Percentiles rank a stretch among this genome's conserved stretches.
phyloP scores from a whole-genome alignment of 2,329 filamentous ascomycete genomes.

The Clarireedia paspali region DNA sequence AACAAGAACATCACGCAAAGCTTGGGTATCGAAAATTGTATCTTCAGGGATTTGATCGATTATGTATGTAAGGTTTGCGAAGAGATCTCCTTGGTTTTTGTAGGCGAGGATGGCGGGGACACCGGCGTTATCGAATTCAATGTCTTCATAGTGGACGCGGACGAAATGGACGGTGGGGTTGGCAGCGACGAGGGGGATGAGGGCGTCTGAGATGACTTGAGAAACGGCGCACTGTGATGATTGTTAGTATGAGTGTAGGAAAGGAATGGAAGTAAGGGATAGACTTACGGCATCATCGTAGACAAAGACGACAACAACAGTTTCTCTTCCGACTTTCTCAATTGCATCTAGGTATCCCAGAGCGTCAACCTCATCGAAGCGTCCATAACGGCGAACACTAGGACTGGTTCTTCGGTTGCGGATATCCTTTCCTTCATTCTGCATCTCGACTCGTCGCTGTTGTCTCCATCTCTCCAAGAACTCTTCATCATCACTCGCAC shows the following conservation, averaged over 20 bases:
- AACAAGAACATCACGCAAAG: slow-evolving; percentile 45
- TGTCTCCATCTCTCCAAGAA: slow-evolving; percentile 86
- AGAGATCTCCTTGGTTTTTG: slow-evolving; percentile 76
- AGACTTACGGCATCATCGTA: slow-evolving; percentile 72
- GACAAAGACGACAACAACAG: slow-evolving; percentile 86
- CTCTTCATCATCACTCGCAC: slow-evolving; percentile 56
- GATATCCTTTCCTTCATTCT: slow-evolving; percentile 50
- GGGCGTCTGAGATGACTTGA: slow-evolving; percentile 67
- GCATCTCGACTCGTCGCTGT: slow-evolving; percentile 68
- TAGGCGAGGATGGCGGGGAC: slow-evolving; percentile 88
- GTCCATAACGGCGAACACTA: slow-evolving; percentile 70
- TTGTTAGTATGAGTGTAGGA: slow-evolving; percentile 19
- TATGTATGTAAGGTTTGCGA: slow-evolving; percentile 82
- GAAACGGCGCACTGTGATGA: slow-evolving; percentile 65
- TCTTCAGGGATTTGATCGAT: slow-evolving; percentile 76
- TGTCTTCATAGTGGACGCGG: slow-evolving; percentile 84
- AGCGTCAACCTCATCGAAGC: slow-evolving; percentile 77
- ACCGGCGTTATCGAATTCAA: slow-evolving; percentile 85
- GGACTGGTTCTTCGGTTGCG: slow-evolving; percentile 66
- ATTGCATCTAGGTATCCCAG: slow-evolving; percentile 92
- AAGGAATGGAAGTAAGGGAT: slow-evolving; percentile 12
- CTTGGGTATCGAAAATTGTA: slow-evolving; percentile 47
- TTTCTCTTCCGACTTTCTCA: slow-evolving; percentile 76
- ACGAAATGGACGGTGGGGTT: slow-evolving; percentile 75
- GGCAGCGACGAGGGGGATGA: slow-evolving; percentile 64